Base-by-base conservation (phyloP, 2,329 filamentous ascomycete genomes). In the Diaporthe ampelina region DNA sequence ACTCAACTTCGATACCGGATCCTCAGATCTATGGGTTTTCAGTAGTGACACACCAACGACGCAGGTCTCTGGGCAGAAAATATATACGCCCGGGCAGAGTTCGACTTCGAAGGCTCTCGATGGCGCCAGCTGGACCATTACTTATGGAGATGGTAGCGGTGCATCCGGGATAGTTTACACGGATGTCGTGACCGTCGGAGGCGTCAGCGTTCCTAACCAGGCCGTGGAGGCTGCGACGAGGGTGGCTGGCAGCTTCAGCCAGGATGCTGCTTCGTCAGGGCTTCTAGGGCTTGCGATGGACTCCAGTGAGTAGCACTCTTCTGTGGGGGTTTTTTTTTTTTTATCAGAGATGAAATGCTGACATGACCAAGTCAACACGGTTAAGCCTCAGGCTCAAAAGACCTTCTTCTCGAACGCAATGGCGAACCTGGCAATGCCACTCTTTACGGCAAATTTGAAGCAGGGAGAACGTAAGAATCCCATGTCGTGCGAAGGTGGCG, bases 11-110 rank as follows among this genome's bases (percentile, higher is more conserved):
- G 92, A 94, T 78, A 94, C 92, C 50, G 92, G 91, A 32, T 92
- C 90, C 69, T 87, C 91, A 56, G 92, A 93, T 83, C 85, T 94
- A 86, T 94, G 92, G 91, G 90, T 92, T 45, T 93, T 91, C 83
- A 92, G 90, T 21, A 85, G 83, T 59, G 84, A 90, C 70, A 87
- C 91, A 54, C 81, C 89, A 8, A 76, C 81, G 19, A 80, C 82
- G 9, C 82, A 89, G 76, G 83, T 85, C 69, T 78, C 77, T 11
- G 89, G 89, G 32, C 91, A 93, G 81, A 81, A 82, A 75, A 80
- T 89, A 80, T 93, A 93, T 84, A 85, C 87, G 72, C 87, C 88
- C 24, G 78, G 82, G 72, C 75, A 81, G 26, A 84, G 85, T 76
- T 80, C 77, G 50, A 86, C 84, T 10, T 82, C 84, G 58, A 86